Evolutionary conservation across 2,329 filamentous ascomycete genomes (phyloP).

Genomic region (Ophiocordyceps camponoti-floridani): DNA sequence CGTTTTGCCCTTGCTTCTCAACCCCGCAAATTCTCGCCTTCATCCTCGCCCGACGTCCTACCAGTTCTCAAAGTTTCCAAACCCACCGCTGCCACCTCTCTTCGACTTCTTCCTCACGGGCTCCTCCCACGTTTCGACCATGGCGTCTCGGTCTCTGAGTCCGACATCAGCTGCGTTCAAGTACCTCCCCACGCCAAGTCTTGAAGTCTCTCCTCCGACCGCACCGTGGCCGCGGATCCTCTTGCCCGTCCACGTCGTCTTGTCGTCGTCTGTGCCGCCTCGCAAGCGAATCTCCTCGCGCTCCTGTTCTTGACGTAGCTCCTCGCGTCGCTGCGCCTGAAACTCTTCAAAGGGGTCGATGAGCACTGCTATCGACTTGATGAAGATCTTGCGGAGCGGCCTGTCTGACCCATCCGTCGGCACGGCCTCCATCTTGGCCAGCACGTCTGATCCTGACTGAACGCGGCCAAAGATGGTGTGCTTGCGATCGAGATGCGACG

Average conservation of each 20-base stretch:
- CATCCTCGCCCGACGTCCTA: slow-evolving; percentile 19
- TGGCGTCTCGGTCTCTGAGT: slow-evolving; percentile 33
- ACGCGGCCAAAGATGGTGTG: slow-evolving; percentile 93
- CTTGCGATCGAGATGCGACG: slow-evolving; percentile 78
- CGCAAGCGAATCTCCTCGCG: slow-evolving; percentile 42
- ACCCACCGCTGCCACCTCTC: slow-evolving; percentile 50
- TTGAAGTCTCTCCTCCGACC: slow-evolving; percentile 21
- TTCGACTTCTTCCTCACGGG: slow-evolving; percentile 70
- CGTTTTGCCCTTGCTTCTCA: no score
- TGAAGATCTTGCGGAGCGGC: slow-evolving; percentile 61
- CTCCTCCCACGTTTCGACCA: slow-evolving; percentile 44
- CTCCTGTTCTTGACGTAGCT: slow-evolving; percentile 37
- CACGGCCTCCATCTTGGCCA: slow-evolving; percentile 60
- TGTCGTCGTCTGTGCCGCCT: slow-evolving; percentile 72
- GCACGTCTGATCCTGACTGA: slow-evolving; percentile 54
- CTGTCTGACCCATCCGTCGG: slow-evolving; percentile 59
- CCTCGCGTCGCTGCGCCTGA: slow-evolving; percentile 50
- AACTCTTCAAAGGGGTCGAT: slow-evolving; percentile 95
- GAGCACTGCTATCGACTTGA: slow-evolving; percentile 70
- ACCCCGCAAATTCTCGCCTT: no score
- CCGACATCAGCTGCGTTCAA: slow-evolving; percentile 37
- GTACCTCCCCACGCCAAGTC: slow-evolving; percentile 56
- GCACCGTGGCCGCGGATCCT: slow-evolving; percentile 53
- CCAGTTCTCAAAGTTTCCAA: slow-evolving; percentile 93
- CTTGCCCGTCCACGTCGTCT: slow-evolving; percentile 92